Evolutionary conservation across 345 rosid genomes (phyloP), one percentile per base, ranked within the genome.

Genomic region (Acer campestre): DNA sequence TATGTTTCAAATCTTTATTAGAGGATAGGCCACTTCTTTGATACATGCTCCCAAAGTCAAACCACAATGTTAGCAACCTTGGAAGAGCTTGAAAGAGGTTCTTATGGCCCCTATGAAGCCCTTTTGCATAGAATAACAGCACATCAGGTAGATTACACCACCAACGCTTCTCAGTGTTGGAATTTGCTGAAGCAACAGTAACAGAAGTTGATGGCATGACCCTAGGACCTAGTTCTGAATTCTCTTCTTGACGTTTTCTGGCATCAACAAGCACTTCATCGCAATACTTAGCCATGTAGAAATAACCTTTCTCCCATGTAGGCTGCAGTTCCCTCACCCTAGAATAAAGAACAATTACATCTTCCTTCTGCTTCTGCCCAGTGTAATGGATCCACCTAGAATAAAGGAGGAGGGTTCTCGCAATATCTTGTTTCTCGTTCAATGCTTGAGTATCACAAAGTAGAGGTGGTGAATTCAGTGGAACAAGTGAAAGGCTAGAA

Each of bases 71-170:
- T 77, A 96, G 87, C 88, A 96, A 88, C 81, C 99, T 93, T 59
- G 99, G 98, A 85, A 96, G 98, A 51, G 98, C 98, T 89, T 92
- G 99, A 81, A 94, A 94, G 81, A 96, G 98, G 85, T 91, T 85
- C 84, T 84, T 92, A 88, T 94, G 97, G 69, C 99, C 99, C 74
- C 91, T 90, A 80, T 94, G 97, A 77, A 95, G 92, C 78, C 94
- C 99, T 86, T 91, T 93, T 16, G 98, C 98, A 85, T 95, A 96
- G 85, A 86, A 96, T 80, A 88, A 78, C 67, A 94, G 83, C 40
- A 91, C 98, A 70, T 94, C 95, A 77, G 92, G 91, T 25, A 94
- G 78, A 84, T 90, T 79, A 78, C 67, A 85, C 95, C 97, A 95
- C 91, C 97, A 95, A 76, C 64, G 77, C 80, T 89, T 92, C 82